Conservation (phyloP, 1,284 basidiomycete species). For the Ceratobasidium sp. region DNA sequence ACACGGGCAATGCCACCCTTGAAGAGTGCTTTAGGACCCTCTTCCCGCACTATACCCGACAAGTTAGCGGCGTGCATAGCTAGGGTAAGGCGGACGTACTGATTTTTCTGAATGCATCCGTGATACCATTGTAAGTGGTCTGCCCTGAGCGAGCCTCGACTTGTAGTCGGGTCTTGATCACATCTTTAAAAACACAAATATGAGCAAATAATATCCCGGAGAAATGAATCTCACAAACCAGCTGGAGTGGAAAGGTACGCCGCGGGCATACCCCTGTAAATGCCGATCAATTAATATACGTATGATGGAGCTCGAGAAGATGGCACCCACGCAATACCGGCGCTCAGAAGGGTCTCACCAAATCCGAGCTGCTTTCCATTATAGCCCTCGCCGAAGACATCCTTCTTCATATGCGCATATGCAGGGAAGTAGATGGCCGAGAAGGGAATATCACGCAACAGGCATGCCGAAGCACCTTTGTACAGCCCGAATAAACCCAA, state of each 20-base stretch:
- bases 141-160: conserved; percentile 95
- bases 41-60: conserved; percentile 67
- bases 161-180: conserved; percentile 98
- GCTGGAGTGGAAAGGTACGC: conserved; percentile 88
- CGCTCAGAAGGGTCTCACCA: conserved; percentile 87
- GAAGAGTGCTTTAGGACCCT: conserved; percentile 91
- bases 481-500: conserved; percentile 94
- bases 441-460: conserved; percentile 95
- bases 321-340: conserved; percentile 80
- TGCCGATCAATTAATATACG: conserved; percentile 37
- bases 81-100: conserved; percentile 62
- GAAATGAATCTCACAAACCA: conserved; percentile 62
- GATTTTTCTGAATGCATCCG: conserved; percentile 92
- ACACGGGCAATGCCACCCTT: conserved; percentile 96
- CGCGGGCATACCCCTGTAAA: conserved; percentile 92
- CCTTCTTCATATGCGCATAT: conserved; percentile 89
- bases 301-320: conserved; percentile 21
- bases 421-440: conserved; percentile 86
- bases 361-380: conserved; percentile 94
- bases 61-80: conserved; percentile 46
- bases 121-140: conserved; percentile 91
- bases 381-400: conserved; percentile 95
- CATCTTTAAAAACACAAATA: conserved; percentile 70
- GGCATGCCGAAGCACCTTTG: conserved; percentile 88
- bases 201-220: conserved; percentile 51